Evolutionary conservation across 495 filamentous ascomycete species (phyloP), one percentile per base, ranked within the genome.

Genomic region (Aspergillus leporis): DNA sequence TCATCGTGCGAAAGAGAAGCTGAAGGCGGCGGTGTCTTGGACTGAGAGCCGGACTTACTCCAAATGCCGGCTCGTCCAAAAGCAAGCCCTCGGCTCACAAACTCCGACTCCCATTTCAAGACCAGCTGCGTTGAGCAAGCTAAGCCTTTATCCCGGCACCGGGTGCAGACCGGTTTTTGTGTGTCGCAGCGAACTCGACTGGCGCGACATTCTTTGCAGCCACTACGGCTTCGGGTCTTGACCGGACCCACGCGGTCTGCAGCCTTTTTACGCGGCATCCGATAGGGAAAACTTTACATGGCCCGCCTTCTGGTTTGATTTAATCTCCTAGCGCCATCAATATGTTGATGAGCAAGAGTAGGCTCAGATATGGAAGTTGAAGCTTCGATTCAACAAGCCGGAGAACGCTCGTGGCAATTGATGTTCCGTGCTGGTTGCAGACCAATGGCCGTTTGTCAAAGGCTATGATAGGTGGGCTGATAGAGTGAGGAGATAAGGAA

Each of bases 51-150:
- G 31, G 65, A 53, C 61, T 79, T 79, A 56, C 61, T 76, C 75
- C 75, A 78, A 23, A 76, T 70, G 30, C 76, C 76, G 7, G 74
- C 70, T 32, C 76, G 68, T 0, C 76, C 76, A 67, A 79, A 79
- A 14, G 76, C 76, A 48, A 73, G 60, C 22, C 76, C 76, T 7
- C 75, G 76, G 60, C 73, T 76, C 51, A 57, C 57, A 52, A 78
- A 79, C 53, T 79, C 76, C 4, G 74, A 74, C 60, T 79, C 68
- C 76, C 76, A 79, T 70, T 79, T 79, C 30, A 79, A 51, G 9
- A 74, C 68, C 13, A 79, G 51, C 34, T 70, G 66, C 8, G 74
- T 78, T 16, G 74, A 70, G 56, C 76, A 79, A 5, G 61, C 60
- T 8, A 79, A 53, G 2, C 74, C 73, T 58, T 64, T 70, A 56